Conservation (phyloP, 495 filamentous ascomycete genomes). For the Rostrohypoxylon terebratum region DNA sequence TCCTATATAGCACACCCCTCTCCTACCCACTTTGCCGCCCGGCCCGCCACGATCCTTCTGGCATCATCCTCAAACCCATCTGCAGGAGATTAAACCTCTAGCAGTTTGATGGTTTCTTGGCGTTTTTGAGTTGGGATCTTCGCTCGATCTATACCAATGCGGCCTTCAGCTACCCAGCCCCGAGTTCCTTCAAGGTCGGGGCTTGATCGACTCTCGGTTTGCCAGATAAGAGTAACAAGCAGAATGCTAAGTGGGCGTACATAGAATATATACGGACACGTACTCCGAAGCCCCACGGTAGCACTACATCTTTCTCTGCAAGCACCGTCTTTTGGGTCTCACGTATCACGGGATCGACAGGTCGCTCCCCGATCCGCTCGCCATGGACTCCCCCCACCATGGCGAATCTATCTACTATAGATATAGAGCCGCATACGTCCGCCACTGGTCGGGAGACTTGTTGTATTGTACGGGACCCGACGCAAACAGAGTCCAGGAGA, state of each 20-base stretch:
- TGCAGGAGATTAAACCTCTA: not conserved
- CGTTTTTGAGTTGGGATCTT: not conserved
- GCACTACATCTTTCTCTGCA: not conserved
- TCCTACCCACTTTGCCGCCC: not conserved
- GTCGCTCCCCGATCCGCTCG: not conserved
- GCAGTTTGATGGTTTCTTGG: not conserved
- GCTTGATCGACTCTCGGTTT: not conserved
- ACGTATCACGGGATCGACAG: slow-evolving; percentile 1
- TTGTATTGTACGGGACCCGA: slow-evolving; percentile 33
- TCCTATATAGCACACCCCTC: not conserved
- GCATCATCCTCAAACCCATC: not conserved
- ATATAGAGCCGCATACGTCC: slow-evolving; percentile 26
- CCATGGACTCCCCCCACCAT: slow-evolving; percentile 32
- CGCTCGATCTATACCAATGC: slow-evolving; percentile 1
- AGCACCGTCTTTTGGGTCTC: not conserved
- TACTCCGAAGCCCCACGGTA: slow-evolving; percentile 14
- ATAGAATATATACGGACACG: slow-evolving; percentile 19
- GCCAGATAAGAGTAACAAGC: not conserved
- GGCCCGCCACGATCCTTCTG: slow-evolving; percentile 1
- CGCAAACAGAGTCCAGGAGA: not conserved
- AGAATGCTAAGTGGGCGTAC: not conserved
- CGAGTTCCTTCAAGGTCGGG: not conserved
- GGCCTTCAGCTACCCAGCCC: not conserved
- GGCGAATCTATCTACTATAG: slow-evolving; percentile 42
- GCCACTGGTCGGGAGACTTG: slow-evolving; percentile 10